phyloP scores from a whole-genome alignment of 371 early-diverging fungal genomes.

The Rhizopus sp. region DNA sequence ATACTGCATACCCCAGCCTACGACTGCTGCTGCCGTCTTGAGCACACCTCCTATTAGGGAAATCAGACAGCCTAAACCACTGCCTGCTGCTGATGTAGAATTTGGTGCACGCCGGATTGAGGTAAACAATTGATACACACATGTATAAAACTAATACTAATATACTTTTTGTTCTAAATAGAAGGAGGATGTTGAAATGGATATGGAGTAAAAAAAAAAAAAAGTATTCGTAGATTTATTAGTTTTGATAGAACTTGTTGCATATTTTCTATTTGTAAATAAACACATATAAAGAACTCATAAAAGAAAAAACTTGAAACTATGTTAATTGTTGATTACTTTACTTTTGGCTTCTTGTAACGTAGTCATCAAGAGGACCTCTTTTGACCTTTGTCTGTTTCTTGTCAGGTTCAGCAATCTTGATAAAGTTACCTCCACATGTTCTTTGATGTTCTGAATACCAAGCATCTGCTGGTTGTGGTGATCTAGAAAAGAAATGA shows the following conservation, averaged over 20 bases:
- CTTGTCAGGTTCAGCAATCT: slow-evolving; percentile 51
- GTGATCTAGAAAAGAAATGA: slow-evolving; percentile 40
- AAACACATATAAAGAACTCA: background rate
- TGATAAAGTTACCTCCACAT: slow-evolving; percentile 64
- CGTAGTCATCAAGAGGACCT: too few species aligned
- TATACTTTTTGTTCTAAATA: slow-evolving; percentile 7
- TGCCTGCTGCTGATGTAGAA: slow-evolving; percentile 23
- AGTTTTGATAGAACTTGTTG: background rate
- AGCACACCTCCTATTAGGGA: slow-evolving; percentile 40
- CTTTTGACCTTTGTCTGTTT: background rate
- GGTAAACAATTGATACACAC: slow-evolving; percentile 23
- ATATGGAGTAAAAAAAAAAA: slow-evolving; percentile 24
- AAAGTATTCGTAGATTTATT: background rate
- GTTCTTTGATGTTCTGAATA: slow-evolving; percentile 54
- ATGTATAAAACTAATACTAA: slow-evolving; percentile 12
- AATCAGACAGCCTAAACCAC: slow-evolving; percentile 33
- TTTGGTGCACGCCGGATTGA: slow-evolving; percentile 44
- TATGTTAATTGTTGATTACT: too few species aligned
- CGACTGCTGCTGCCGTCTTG: slow-evolving; percentile 45
- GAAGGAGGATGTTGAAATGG: slow-evolving; percentile 43
- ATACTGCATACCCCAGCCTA: slow-evolving; percentile 56
- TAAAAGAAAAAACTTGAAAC: too few species aligned
- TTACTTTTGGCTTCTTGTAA: too few species aligned
- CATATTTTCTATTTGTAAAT: slow-evolving; percentile 1
- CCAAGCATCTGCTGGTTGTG: slow-evolving; percentile 71